Evolutionary conservation across 1,139 yeast genomes (phyloP).

Genomic region (Diutina catenulata): DNA sequence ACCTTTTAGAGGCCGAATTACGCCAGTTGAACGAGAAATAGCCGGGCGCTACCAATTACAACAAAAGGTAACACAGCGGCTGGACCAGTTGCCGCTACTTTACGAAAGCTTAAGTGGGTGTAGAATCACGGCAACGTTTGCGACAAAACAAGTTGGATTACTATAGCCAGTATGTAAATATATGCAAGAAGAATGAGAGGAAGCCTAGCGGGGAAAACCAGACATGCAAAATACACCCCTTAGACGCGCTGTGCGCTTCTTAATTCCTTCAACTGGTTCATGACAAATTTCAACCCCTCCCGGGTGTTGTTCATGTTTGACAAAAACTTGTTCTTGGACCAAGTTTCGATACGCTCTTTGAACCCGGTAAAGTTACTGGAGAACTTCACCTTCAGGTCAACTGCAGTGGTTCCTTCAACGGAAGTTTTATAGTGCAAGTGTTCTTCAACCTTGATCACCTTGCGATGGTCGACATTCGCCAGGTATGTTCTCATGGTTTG

Average conservation of each 20-base stretch:
- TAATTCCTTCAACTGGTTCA: slow-evolving; percentile 34
- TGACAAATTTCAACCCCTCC: slow-evolving; percentile 66
- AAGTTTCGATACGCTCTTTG: slow-evolving; percentile 64
- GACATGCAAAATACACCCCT: not conserved
- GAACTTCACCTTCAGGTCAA: slow-evolving; percentile 50
- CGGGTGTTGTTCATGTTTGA: slow-evolving; percentile 58
- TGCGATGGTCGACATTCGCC: slow-evolving; percentile 77
- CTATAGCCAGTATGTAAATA: not conserved
- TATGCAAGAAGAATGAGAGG: not conserved
- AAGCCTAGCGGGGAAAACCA: not conserved
- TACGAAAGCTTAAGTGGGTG: too few relatives aligned
- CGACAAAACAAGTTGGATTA: too few relatives aligned
- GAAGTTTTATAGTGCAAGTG: slow-evolving; percentile 37
- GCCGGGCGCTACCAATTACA: too few relatives aligned
- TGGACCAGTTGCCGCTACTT: too few relatives aligned
- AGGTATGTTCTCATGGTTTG: slow-evolving; percentile 59
- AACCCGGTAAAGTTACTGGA: slow-evolving; percentile 62
- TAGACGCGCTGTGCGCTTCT: not conserved
- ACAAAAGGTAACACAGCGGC: too few relatives aligned
- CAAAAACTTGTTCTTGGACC: slow-evolving; percentile 66
- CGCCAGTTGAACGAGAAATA: too few relatives aligned
- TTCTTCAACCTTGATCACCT: slow-evolving; percentile 73
- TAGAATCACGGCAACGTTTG: too few relatives aligned
- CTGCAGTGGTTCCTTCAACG: slow-evolving; percentile 21
- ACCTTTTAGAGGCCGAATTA: too few relatives aligned